These are phyloP conservation scores for Cryptococcus sp. DNA, from an alignment of 1,284 basidiomycete genomes.

Conservation along the genomic window DNA sequence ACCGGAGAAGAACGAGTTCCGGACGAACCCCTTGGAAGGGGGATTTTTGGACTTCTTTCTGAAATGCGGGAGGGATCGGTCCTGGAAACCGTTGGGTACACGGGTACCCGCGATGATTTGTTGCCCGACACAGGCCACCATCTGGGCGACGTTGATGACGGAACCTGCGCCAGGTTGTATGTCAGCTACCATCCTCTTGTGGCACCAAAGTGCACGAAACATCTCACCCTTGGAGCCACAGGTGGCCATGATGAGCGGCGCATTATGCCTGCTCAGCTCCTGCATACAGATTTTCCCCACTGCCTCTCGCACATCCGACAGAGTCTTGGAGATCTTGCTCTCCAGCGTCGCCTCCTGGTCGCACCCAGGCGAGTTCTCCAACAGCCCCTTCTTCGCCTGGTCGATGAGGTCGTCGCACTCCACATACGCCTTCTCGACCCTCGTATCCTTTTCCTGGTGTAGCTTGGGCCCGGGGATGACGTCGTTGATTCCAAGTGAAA, in stretches of 20 bases:
- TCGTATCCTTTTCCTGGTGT: conserved; percentile 73
- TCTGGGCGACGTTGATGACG: conserved; percentile 98
- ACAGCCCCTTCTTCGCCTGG: conserved; percentile 82
- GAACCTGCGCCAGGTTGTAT: conserved; percentile 61
- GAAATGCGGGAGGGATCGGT: conserved; percentile 97
- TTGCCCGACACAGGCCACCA: conserved; percentile 99
- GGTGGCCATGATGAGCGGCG: conserved; percentile 97
- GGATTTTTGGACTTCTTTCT: conserved; percentile 96
- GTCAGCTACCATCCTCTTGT: conserved; percentile 11
- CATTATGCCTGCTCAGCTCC: conserved; percentile 93
- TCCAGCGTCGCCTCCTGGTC: conserved; percentile 97
- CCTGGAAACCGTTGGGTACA: conserved; percentile 98
- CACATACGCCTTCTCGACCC: conserved; percentile 85
- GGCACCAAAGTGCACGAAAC: background rate
- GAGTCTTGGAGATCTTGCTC: conserved; percentile 85
- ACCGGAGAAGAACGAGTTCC: conserved; percentile 95
- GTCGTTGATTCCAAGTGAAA: conserved; percentile 97
- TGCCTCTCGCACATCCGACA: conserved; percentile 92
- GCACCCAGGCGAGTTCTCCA: conserved; percentile 95
- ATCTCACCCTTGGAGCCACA: conserved; percentile 91
- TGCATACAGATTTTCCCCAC: conserved; percentile 98
- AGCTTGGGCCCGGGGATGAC: conserved; percentile 91
- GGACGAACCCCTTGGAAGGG: conserved; percentile 96
- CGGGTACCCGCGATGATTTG: conserved; percentile 98
- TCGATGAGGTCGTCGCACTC: conserved; percentile 84